phyloP scores from a whole-genome alignment of 495 filamentous ascomycete genomes.

The Neurospora sp. region DNA sequence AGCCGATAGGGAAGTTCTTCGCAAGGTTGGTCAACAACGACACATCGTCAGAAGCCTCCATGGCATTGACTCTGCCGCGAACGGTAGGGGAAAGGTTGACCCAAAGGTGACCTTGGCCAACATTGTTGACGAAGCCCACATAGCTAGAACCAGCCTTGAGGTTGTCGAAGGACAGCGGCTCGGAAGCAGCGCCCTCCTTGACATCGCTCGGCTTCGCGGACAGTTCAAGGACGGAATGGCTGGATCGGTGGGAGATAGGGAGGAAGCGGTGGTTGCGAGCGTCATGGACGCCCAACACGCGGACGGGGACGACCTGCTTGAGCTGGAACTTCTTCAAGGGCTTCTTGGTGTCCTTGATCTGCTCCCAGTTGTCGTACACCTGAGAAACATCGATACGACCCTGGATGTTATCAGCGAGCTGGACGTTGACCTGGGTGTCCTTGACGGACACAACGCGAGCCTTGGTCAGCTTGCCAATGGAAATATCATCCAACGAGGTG shows the following conservation, averaged over 20 bases:
- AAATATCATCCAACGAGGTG: slow-evolving; percentile 56
- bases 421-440: slow-evolving; percentile 83
- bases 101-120: slow-evolving; percentile 69
- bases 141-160: slow-evolving; percentile 58
- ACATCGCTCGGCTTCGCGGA: slow-evolving; percentile 70
- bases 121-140: slow-evolving; percentile 83
- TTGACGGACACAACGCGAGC: slow-evolving; percentile 72
- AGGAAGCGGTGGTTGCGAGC: slow-evolving; percentile 84
- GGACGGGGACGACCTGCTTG: slow-evolving; percentile 61
- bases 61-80: slow-evolving; percentile 65
- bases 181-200: slow-evolving; percentile 27
- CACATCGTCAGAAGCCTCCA: slow-evolving; percentile 81
- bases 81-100: slow-evolving; percentile 86
- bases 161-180: slow-evolving; percentile 63
- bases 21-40: slow-evolving; percentile 62
- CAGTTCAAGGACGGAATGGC: slow-evolving; percentile 78
- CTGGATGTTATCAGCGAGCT: slow-evolving; percentile 79
- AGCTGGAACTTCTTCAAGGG: slow-evolving; percentile 63
- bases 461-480: slow-evolving; percentile 65
- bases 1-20: slow-evolving; percentile 82
- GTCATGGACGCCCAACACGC: slow-evolving; percentile 81
- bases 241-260: slow-evolving; percentile 74
- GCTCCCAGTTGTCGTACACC: slow-evolving; percentile 76
- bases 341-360: slow-evolving; percentile 69
- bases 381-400: slow-evolving; percentile 88